Evolutionary conservation across 2,329 filamentous ascomycete genomes (phyloP), one percentile per base, ranked within the genome.

Genomic region (Aureobasidium sp.): DNA sequence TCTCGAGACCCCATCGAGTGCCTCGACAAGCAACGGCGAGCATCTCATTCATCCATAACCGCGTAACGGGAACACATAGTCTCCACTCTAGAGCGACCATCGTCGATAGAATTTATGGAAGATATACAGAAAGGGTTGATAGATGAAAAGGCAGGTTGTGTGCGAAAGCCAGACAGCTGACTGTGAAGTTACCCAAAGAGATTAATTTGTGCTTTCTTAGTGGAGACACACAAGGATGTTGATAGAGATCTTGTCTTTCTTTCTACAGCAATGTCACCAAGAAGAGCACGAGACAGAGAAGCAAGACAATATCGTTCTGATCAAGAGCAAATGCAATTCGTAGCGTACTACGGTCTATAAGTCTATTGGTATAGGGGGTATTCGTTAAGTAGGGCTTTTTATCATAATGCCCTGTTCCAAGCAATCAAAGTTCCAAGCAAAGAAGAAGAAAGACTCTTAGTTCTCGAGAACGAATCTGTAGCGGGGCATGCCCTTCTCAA

Each of bases 401-500:
- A n/a, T n/a, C 54, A 57, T 57, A 4, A 57, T 46, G 53, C 53
- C 53, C 53, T 19, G 21, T 29, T 45, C 15, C 40, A 53, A 53
- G 47, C 47, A 50, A 53, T 17, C 42, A 25, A n/a, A 27, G 25
- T 23, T 33, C 46, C 27, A 50, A 53, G 15, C 49, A 54, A 54
- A 54, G 21, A 53, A 5, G 15, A 19, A 61, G 5, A 55, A 47
- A n/a, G 33, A 10, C 9, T 13, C 13, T 50, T 73, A 67, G 65
- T 76, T 76, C 38, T 73, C 70, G 40, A 74, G 64, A 15, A 69
- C 68, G 65, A 69, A 73, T 57, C 76, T 70, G 65, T 78, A 79
- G 60, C 77, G 72, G 40, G 73, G 79, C 68, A 82, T 80, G 1
- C 82, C 83, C 0, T 73, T 70, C 19, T 81, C 78, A 74, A 85